These are phyloP conservation scores for Passiflora organensis DNA, from an alignment of 345 rosid genomes.

Conservation along the genomic window DNA sequence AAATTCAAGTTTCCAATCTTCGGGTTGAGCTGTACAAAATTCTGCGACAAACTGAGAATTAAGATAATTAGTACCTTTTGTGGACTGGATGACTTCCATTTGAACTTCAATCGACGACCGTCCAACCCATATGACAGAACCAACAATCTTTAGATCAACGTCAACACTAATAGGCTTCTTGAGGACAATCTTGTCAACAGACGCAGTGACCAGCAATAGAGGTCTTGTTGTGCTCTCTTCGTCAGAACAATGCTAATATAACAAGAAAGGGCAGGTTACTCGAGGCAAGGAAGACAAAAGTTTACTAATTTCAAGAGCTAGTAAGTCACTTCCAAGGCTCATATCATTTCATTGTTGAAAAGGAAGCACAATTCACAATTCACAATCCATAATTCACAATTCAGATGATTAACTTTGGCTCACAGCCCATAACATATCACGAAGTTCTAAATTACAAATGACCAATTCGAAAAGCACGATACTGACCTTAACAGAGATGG, in stretches of 20 bases:
- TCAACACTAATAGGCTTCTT: slow-evolving; percentile 72
- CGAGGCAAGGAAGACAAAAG: no score
- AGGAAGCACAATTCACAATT: no score
- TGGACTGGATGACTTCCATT: slow-evolving; percentile 59
- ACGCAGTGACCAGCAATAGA: slow-evolving; percentile 74
- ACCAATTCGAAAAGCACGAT: background rate
- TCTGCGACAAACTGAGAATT: no score
- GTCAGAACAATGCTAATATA: slow-evolving; percentile 64
- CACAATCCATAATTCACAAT: no score
- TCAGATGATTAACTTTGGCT: no score
- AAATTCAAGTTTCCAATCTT: no score
- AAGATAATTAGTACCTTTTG: slow-evolving; percentile 25
- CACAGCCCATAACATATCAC: no score
- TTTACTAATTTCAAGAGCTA: no score
- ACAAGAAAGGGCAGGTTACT: slow-evolving; percentile 10
- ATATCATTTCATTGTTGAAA: no score
- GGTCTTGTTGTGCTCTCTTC: slow-evolving; percentile 81
- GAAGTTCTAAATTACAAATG: background rate
- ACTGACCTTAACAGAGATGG: slow-evolving; percentile 78
- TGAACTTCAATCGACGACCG: slow-evolving; percentile 80
- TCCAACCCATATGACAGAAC: slow-evolving; percentile 83
- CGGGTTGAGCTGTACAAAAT: no score
- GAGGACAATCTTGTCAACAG: slow-evolving; percentile 75
- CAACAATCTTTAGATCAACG: slow-evolving; percentile 59
- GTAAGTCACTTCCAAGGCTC: no score